Conservation (phyloP, 2,329 filamentous ascomycete genomes). For the Microsporum audouinii region DNA sequence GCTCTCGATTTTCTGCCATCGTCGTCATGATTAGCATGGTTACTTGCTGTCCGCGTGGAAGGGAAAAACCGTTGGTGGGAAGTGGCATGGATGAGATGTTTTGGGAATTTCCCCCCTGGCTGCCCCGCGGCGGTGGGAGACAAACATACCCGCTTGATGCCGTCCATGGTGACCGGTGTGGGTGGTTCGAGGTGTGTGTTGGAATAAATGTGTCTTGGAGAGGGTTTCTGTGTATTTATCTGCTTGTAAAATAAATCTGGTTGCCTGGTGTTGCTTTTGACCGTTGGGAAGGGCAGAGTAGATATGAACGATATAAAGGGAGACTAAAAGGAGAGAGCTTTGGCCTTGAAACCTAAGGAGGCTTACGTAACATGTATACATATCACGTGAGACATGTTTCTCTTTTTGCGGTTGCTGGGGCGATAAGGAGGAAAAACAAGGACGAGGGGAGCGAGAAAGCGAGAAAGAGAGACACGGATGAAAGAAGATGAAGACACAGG, state of each 20-base stretch:
- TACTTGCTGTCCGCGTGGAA: neutral
- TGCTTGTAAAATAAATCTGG: neutral
- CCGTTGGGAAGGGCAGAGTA: neutral
- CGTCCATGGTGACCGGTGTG: constrained; percentile 54
- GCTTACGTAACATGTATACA: neutral
- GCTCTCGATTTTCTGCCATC: constrained; percentile 32
- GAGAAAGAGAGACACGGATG: neutral
- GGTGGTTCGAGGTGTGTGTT: constrained; percentile 20
- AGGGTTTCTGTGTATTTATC: neutral
- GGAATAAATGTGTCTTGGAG: constrained; percentile 1
- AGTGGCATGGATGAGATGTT: neutral
- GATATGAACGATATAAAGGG: neutral
- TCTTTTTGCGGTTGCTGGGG: neutral
- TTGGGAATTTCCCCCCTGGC: neutral
- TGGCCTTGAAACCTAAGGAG: too few relatives aligned
- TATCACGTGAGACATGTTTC: neutral
- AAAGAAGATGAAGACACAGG: neutral
- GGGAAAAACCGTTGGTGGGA: neutral
- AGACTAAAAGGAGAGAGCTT: too few relatives aligned
- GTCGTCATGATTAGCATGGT: neutral
- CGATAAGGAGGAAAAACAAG: neutral
- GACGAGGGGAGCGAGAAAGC: neutral
- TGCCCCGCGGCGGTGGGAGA: neutral
- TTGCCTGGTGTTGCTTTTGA: neutral
- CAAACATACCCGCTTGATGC: constrained; percentile 72